Base-by-base conservation (phyloP, 768 basidiomycete species). In the Psilocybe subaeruginosa region DNA sequence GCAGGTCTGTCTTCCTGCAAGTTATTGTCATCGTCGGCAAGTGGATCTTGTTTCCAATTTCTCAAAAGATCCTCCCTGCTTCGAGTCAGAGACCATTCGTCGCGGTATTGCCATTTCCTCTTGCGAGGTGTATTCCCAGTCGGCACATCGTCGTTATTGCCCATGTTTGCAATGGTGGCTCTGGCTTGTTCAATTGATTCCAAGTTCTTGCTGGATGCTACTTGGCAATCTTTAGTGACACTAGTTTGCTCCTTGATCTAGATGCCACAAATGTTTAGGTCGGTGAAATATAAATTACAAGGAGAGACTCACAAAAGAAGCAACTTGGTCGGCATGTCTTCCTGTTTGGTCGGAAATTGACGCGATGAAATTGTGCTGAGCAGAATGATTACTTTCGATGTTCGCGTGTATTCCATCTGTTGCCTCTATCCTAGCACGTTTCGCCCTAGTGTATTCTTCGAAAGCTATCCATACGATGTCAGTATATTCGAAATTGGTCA, bases 101-200 rank as follows among this genome's bases (percentile, higher is more conserved):
- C 89, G 5, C 80, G 78, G 61, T 88, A 88, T 61, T 88, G 78
- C 86, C 90, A 90, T 31, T 74, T 73, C 33, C 90, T 87, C 77
- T 92, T 93, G 49, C 84, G 85, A 37, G 93, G 93, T 3, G 93
- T 95, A 56, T 76, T 75, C 4, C 93, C 93, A 12, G 88, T 91
- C 1, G 90, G 75, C 19, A 75, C 69, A 67, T 94, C 93, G 57
- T 86, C 85, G 58, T 76, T 82, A 7, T 82, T 77, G 8, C 87
- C 91, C 58, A 86, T 78, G 30, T 86, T 82, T 6, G 80, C 70
- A 19, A 93, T 74, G 12, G 77, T 73, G 31, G 80, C 76, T 2
- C 82, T 82, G 1, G 82, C 82, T 19, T 80, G 76, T 47, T 83
- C 82, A 19, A 91, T 71, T 4, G 77, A 71, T 4, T 78, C 68